These are phyloP conservation scores for Phytophthora citricola DNA, from an alignment of 352 stramenopile genomes.

Conservation along the genomic window DNA sequence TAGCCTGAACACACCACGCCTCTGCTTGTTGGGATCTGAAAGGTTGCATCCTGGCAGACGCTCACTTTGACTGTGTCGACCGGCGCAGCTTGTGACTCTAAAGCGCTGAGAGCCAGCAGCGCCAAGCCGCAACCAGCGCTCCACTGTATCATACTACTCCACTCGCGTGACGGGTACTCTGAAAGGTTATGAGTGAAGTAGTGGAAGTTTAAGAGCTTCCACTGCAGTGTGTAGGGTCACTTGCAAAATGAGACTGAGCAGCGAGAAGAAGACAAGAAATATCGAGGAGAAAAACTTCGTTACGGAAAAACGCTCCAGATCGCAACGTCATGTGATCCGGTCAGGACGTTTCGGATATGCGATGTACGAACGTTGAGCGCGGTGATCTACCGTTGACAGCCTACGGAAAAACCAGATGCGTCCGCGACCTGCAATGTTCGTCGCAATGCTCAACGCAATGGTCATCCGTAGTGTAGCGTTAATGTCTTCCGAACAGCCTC, in stretches of 20 bases:
- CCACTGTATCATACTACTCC: constrained; percentile 12
- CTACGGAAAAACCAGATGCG: no score
- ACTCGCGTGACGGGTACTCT: not conserved
- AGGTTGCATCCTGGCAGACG: constrained; percentile 58
- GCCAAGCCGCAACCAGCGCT: constrained; percentile 8
- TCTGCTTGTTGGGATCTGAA: constrained; percentile 30
- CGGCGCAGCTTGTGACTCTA: not conserved
- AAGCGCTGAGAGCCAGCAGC: constrained; percentile 10
- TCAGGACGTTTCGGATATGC: no score
- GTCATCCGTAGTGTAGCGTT: no score
- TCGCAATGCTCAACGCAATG: no score
- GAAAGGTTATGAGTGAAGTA: constrained; percentile 19
- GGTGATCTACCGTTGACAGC: no score
- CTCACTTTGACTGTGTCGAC: constrained; percentile 22
- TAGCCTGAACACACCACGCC: constrained; percentile 42
- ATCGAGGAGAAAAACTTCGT: constrained; percentile 7
- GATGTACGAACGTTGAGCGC: no score
- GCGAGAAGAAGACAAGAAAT: constrained; percentile 17
- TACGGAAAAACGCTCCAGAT: no score
- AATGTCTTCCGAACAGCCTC: no score
- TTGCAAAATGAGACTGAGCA: constrained; percentile 33
- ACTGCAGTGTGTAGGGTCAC: constrained; percentile 23
- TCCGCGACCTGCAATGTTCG: no score
- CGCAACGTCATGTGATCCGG: no score
- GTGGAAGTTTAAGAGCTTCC: constrained; percentile 10